These are phyloP conservation scores for Neurospora sp. DNA, from an alignment of 495 filamentous ascomycete species.

Conservation along the genomic window DNA sequence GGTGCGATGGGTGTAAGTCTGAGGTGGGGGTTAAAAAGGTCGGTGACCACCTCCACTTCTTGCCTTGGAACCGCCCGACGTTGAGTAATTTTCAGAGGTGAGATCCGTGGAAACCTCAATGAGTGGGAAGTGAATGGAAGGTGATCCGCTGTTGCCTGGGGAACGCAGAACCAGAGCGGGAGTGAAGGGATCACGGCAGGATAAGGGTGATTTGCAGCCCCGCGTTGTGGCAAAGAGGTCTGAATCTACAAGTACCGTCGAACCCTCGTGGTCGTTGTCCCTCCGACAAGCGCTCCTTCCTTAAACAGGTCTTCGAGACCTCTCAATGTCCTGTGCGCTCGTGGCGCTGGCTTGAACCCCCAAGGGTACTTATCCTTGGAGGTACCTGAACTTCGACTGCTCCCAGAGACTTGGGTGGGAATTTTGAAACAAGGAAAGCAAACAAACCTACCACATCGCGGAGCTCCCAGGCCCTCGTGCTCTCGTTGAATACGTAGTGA, in stretches of 20 bases:
- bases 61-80: background rate
- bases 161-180: background rate
- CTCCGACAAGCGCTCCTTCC: background rate
- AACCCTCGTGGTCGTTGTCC: background rate
- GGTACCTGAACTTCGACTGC: background rate
- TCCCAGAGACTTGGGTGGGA: background rate
- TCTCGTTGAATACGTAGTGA: conserved; percentile 27
- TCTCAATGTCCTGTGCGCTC: background rate
- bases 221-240: background rate
- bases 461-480: conserved; percentile 15
- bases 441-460: conserved; percentile 10
- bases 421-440: background rate
- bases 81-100: background rate
- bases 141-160: background rate
- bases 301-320: background rate
- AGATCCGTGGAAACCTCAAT: background rate
- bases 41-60: background rate
- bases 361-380: background rate
- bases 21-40: background rate
- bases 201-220: background rate
- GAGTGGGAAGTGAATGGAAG: background rate
- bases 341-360: background rate
- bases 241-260: too few species aligned
- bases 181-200: background rate
- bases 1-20: background rate